A percentile compares a stretch with the other conserved stretches of the same genome.
phyloP scores from a whole-genome alignment of 495 filamentous ascomycete genomes.

The Bryoglossum gracile region DNA sequence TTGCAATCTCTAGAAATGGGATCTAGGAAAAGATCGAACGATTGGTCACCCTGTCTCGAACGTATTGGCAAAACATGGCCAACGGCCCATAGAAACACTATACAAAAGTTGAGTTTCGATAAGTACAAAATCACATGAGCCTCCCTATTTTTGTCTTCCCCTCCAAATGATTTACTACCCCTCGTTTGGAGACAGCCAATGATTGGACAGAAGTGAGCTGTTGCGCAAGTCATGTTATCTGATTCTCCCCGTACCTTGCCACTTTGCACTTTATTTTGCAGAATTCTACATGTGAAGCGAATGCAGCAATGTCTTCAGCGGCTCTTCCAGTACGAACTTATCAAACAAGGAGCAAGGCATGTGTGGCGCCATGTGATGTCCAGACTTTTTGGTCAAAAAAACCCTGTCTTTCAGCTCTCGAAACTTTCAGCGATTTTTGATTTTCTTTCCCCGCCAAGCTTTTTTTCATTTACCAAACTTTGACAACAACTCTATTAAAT shows the following conservation, averaged over 20 bases:
- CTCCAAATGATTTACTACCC: too few species aligned
- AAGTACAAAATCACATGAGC: slow-evolving; percentile 13
- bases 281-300: too few species aligned
- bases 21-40: neutral
- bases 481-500: neutral
- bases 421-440: too few species aligned
- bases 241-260: neutral
- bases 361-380: slow-evolving; percentile 8
- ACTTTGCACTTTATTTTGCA: slow-evolving; percentile 12
- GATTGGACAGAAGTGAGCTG: neutral
- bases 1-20: neutral
- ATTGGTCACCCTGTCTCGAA: slow-evolving; percentile 11
- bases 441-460: too few species aligned
- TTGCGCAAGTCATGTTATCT: slow-evolving; percentile 4
- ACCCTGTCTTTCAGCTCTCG: too few species aligned
- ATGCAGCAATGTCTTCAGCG: too few species aligned
- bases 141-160: slow-evolving; percentile 5
- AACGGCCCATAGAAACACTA: slow-evolving; percentile 10
- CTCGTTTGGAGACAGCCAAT: too few species aligned
- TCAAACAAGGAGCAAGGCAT: too few species aligned
- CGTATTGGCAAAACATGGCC: neutral
- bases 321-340: too few species aligned
- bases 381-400: too few species aligned
- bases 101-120: too few species aligned
- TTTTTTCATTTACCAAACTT: too few species aligned